These are phyloP conservation scores for Neocatenulostroma microsporum DNA, from an alignment of 2,329 filamentous ascomycete genomes.

Conservation along the genomic window DNA sequence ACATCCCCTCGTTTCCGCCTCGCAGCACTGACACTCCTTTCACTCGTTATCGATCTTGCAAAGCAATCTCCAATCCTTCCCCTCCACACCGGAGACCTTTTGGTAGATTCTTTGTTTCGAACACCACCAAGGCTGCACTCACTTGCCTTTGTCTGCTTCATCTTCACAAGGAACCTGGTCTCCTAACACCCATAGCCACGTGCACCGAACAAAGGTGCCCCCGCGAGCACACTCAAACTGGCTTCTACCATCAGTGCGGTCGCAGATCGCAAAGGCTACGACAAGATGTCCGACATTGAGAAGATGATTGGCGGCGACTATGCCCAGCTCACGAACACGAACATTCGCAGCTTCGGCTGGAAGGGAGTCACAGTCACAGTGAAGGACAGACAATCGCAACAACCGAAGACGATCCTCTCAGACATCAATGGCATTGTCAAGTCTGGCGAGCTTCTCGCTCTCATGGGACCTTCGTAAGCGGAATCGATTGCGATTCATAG, in stretches of 20 bases:
- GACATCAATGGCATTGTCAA: constrained; percentile 52
- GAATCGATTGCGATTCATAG: no score
- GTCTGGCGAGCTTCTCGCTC: constrained; percentile 62
- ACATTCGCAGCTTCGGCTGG: constrained; percentile 60
- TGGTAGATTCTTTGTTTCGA: no score
- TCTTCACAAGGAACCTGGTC: no score
- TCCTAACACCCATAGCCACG: not conserved
- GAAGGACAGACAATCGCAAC: constrained; percentile 59
- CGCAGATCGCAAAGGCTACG: constrained; percentile 25
- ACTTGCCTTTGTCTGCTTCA: no score
- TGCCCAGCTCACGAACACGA: constrained; percentile 54
- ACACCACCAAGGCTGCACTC: no score
- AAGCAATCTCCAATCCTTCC: no score
- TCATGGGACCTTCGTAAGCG: constrained; percentile 88
- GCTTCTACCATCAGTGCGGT: constrained; percentile 9
- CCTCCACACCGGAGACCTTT: no score
- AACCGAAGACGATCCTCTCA: constrained; percentile 49
- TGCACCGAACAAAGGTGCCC: not conserved
- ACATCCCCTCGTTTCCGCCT: no score
- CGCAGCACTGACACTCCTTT: no score
- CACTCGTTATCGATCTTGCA: no score
- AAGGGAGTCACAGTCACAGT: constrained; percentile 59
- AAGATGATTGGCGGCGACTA: constrained; percentile 37
- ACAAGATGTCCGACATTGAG: constrained; percentile 39
- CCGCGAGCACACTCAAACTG: constrained; percentile 15